Evolutionary conservation across 75 land plant species (phyloP).

Genomic region (Adiantum capillusveneris): DNA sequence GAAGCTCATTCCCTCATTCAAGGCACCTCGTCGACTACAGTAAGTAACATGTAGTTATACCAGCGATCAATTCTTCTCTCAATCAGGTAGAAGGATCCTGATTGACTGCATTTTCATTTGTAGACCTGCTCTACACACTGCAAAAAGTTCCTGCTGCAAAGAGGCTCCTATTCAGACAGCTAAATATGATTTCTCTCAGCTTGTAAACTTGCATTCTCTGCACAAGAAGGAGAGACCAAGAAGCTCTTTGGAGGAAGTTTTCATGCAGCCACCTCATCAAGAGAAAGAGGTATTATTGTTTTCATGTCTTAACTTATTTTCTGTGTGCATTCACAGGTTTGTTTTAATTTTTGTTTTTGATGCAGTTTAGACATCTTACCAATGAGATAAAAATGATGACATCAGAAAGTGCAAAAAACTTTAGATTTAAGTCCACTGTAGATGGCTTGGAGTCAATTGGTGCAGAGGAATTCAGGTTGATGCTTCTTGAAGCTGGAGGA

Average conservation of each 20-base stretch:
- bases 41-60: not conserved
- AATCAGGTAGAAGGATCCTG: not conserved
- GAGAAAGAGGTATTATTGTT: constrained; percentile 24
- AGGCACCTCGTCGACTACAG: constrained; percentile 6
- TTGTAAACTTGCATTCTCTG: not conserved
- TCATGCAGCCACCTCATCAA: constrained; percentile 32
- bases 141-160: not conserved
- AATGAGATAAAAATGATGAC: constrained; percentile 29
- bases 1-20: not conserved
- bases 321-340: not conserved
- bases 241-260: constrained; percentile 38
- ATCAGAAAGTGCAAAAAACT: constrained; percentile 34
- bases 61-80: not conserved
- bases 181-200: constrained; percentile 1
- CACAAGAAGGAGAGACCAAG: constrained; percentile 8
- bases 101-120: not conserved
- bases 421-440: constrained; percentile 18
- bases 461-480: constrained; percentile 27
- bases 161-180: not conserved
- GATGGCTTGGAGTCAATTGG: constrained; percentile 17
- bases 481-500: constrained; percentile 53
- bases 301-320: not conserved
- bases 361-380: constrained; percentile 31
- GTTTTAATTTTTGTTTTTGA: not conserved
- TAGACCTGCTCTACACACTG: not conserved